A percentile compares a stretch with the other conserved stretches of the same genome.
phyloP scores from a whole-genome alignment of 345 rosid genomes.

The Acer yangbiense region DNA sequence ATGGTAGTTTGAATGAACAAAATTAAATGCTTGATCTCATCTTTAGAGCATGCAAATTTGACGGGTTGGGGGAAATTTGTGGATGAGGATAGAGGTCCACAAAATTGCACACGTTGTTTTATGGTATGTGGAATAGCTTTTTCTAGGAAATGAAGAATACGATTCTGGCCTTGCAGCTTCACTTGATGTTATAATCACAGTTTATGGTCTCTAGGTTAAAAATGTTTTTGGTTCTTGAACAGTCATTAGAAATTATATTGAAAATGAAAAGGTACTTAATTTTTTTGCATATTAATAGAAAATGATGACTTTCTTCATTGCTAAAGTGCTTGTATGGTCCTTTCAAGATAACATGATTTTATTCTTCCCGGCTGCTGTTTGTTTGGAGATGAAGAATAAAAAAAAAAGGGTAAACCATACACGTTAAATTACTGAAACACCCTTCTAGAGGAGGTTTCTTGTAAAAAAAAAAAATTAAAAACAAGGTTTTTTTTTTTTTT shows the following conservation, averaged over 20 bases:
- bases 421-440: too few relatives aligned
- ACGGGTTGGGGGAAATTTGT: neutral
- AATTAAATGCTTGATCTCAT: constrained; percentile 5
- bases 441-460: too few relatives aligned
- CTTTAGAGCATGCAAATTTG: neutral
- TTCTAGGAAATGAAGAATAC: neutral
- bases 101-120: neutral
- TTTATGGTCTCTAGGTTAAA: neutral
- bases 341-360: neutral
- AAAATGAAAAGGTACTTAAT: neutral
- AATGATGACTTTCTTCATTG: constrained; percentile 1
- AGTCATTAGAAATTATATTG: too few relatives aligned
- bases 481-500: too few relatives aligned
- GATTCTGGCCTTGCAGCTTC: neutral
- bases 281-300: neutral
- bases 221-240: constrained; percentile 8
- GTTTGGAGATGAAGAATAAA: too few relatives aligned
- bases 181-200: neutral
- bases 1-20: neutral
- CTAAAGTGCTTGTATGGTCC: neutral
- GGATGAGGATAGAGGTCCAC: neutral
- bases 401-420: too few relatives aligned
- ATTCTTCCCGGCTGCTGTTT: neutral
- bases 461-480: too few relatives aligned
- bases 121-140: neutral